phyloP scores from a whole-genome alignment of 768 basidiomycete species.

The Tylopilus rubrobrunneus region DNA sequence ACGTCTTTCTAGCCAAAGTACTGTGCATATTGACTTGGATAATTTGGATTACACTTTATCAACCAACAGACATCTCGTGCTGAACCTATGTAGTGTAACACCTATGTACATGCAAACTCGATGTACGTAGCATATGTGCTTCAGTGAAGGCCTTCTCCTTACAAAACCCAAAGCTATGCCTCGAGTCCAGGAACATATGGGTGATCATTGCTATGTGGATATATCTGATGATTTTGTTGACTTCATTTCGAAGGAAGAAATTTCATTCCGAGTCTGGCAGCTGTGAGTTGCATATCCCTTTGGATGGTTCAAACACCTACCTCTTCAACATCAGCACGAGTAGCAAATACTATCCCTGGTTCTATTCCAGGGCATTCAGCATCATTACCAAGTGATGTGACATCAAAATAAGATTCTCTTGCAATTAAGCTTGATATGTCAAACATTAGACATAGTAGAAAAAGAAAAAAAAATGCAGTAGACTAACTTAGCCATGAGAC shows the following conservation, averaged over 20 bases:
- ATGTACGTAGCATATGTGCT: too few relatives aligned
- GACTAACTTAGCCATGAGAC: slow-evolving; percentile 29
- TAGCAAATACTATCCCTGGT: slow-evolving; percentile 8
- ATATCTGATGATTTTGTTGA: background rate
- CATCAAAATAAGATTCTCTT: slow-evolving; percentile 25
- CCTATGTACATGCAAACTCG: too few relatives aligned
- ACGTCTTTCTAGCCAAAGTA: background rate
- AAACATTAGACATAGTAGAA: background rate
- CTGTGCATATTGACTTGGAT: too few relatives aligned
- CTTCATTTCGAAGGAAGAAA: background rate
- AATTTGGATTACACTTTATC: too few relatives aligned
- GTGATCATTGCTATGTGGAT: background rate
- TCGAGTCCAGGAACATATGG: too few relatives aligned
- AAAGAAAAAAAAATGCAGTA: background rate
- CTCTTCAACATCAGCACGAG: background rate
- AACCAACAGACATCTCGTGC: too few relatives aligned
- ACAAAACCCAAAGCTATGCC: too few relatives aligned
- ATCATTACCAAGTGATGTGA: background rate
- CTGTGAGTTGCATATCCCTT: background rate
- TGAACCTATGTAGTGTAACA: too few relatives aligned
- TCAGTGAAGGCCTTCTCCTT: too few relatives aligned
- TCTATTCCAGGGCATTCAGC: background rate
- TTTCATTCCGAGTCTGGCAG: background rate
- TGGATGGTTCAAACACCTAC: background rate
- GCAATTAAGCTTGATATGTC: slow-evolving; percentile 18